Evolutionary conservation across 2,329 filamentous ascomycete species (phyloP).

Genomic region (Zalaria sp.): DNA sequence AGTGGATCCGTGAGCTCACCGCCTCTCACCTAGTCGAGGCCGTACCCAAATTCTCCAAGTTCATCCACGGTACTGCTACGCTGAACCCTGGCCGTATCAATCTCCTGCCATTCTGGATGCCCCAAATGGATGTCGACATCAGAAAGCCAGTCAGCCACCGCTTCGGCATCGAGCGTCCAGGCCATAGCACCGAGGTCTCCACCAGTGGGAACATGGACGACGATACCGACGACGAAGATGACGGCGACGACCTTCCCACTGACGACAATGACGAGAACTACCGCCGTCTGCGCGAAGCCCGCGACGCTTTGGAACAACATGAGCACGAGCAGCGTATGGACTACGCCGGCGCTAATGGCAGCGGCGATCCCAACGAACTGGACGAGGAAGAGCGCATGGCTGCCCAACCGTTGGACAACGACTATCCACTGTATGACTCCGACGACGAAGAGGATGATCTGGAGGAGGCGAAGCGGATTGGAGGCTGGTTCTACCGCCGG

Average conservation of each 20-base stretch:
- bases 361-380: slow-evolving; percentile 27
- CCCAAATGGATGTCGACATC: slow-evolving; percentile 96
- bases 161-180: slow-evolving; percentile 78
- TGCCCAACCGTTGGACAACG: slow-evolving; percentile 45
- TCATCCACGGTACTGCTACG: slow-evolving; percentile 86
- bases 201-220: slow-evolving; percentile 68
- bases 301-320: slow-evolving; percentile 36
- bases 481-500: slow-evolving; percentile 61
- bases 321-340: slow-evolving; percentile 34
- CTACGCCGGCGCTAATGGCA: slow-evolving; percentile 29
- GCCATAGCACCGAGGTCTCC: slow-evolving; percentile 57
- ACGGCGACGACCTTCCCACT: slow-evolving; percentile 27
- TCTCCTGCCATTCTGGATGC: slow-evolving; percentile 90
- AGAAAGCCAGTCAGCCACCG: slow-evolving; percentile 78
- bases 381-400: slow-evolving; percentile 79
- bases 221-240: slow-evolving; percentile 54
- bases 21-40: slow-evolving; percentile 91
- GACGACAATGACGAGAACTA: slow-evolving; percentile 28
- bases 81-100: slow-evolving; percentile 80
- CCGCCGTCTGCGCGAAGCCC: slow-evolving; percentile 33
- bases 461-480: slow-evolving; percentile 62
- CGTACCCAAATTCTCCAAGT: slow-evolving; percentile 99
- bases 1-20: slow-evolving; percentile 91
- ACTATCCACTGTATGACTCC: slow-evolving; percentile 83
- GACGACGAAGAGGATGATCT: slow-evolving; percentile 60